phyloP scores from a whole-genome alignment of 495 filamentous ascomycete genomes.

The Pyrenopolyporus hunteri region DNA sequence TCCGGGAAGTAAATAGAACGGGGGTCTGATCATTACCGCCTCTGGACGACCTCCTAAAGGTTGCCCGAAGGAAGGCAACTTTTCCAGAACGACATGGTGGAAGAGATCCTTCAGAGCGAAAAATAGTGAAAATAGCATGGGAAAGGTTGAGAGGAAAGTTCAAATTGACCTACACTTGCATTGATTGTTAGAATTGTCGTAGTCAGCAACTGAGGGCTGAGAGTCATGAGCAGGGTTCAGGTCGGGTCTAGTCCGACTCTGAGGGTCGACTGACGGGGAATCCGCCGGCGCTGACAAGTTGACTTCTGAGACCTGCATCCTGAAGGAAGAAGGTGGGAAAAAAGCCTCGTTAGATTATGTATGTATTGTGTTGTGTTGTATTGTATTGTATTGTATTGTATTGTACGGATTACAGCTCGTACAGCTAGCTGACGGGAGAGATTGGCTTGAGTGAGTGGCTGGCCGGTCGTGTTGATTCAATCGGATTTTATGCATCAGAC shows the following conservation, averaged over 20 bases:
- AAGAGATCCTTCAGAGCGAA: not conserved
- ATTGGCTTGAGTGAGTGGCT: not conserved
- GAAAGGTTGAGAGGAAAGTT: not conserved
- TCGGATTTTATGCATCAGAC: conserved; percentile 20
- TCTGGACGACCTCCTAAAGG: conserved; percentile 2
- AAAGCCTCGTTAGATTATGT: conserved; percentile 23
- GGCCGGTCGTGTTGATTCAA: conserved; percentile 14
- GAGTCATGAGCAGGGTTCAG: not conserved
- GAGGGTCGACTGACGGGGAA: conserved; percentile 10
- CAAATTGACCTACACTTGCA: conserved; percentile 25
- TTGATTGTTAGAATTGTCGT: conserved; percentile 20
- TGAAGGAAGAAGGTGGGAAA: conserved; percentile 20
- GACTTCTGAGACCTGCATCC: conserved; percentile 31
- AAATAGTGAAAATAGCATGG: not conserved
- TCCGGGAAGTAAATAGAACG: conserved; percentile 6
- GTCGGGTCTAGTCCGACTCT: conserved; percentile 5
- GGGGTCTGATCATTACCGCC: conserved; percentile 16
- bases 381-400: not conserved
- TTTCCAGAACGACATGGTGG: conserved; percentile 6
- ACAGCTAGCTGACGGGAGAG: conserved; percentile 5
- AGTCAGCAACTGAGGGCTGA: conserved; percentile 22
- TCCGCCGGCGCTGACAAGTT: conserved; percentile 27
- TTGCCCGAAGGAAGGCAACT: conserved; percentile 7
- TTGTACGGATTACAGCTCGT: too few species aligned
- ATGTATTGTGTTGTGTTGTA: not conserved